A percentile compares a stretch with the other conserved stretches of the same genome.
phyloP scores from a whole-genome alignment of 75 land plant species.

The Cunninghamia lanceolata region DNA sequence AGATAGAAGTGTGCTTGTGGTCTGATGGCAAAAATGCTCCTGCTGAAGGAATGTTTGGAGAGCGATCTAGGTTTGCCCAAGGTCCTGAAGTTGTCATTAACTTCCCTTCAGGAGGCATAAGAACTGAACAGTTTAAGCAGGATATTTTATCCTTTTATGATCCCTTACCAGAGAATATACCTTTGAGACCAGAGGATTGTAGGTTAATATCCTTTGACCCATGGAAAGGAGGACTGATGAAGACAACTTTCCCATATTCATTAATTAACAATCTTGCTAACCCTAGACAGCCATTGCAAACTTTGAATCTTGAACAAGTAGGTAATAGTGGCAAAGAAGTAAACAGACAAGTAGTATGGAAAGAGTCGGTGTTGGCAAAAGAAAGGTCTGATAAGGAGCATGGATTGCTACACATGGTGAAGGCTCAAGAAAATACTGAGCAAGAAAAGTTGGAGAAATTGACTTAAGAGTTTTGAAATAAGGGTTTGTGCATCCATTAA shows the following conservation, averaged over 20 bases:
- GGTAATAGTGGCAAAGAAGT: constrained; percentile 22
- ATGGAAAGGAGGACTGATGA: constrained; percentile 36
- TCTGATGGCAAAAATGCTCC: neutral
- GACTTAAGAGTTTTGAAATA: no score
- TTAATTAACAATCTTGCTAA: constrained; percentile 21
- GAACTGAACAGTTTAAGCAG: neutral
- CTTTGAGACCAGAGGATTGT: constrained; percentile 24
- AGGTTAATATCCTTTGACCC: constrained; percentile 13
- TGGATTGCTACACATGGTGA: constrained; percentile 19
- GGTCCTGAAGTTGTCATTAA: neutral
- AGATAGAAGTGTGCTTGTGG: neutral
- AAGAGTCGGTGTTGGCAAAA: constrained; percentile 21
- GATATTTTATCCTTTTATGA: constrained; percentile 16
- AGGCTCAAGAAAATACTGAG: constrained; percentile 21
- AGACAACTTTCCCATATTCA: constrained; percentile 47
- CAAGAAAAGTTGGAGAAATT: constrained; percentile 18
- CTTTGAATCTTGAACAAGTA: neutral
- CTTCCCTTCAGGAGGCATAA: neutral
- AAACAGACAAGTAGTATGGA: constrained; percentile 20
- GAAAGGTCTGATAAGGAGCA: constrained; percentile 36
- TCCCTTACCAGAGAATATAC: constrained; percentile 19
- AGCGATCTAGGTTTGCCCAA: neutral
- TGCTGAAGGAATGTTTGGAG: neutral
- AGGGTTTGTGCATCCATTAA: no score
- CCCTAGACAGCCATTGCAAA: constrained; percentile 10